Percentiles rank a stretch among this genome's conserved stretches.
Conservation (phyloP, 2,329 filamentous ascomycete genomes). For the Beauveria brongniartii region DNA sequence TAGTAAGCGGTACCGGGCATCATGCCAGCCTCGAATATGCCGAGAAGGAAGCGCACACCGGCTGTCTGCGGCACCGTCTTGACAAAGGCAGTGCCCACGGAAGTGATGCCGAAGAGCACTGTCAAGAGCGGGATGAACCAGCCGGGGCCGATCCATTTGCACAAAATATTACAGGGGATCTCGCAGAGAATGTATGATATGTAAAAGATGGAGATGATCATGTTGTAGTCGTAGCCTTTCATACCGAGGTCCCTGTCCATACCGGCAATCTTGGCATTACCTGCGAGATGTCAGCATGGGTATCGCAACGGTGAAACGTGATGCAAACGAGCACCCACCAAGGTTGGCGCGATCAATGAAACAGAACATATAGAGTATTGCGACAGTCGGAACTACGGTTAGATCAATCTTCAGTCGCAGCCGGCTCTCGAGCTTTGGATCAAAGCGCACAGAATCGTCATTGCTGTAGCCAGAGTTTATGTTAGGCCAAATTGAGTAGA, state of each 20-base stretch:
- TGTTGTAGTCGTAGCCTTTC: slow-evolving; percentile 59
- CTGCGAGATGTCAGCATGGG: slow-evolving; percentile 25
- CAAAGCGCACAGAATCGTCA: slow-evolving; percentile 43
- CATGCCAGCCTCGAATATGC: slow-evolving; percentile 66
- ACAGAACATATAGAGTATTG: slow-evolving; percentile 62
- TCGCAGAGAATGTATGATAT: slow-evolving; percentile 67
- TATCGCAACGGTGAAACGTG: too few species aligned
- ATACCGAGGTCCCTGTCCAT: slow-evolving; percentile 54
- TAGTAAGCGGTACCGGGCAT: slow-evolving; percentile 69
- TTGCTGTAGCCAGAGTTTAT: slow-evolving; percentile 32
- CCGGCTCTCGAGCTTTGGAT: slow-evolving; percentile 46
- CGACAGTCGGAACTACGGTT: slow-evolving; percentile 56
- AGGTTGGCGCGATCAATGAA: slow-evolving; percentile 71
- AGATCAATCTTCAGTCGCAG: slow-evolving; percentile 59
- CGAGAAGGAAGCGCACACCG: slow-evolving; percentile 59
- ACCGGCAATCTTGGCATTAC: slow-evolving; percentile 61
- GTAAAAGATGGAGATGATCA: slow-evolving; percentile 60
- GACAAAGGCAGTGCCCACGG: slow-evolving; percentile 59
- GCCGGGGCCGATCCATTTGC: slow-evolving; percentile 64
- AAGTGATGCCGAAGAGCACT: slow-evolving; percentile 54
- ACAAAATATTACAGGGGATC: slow-evolving; percentile 59
- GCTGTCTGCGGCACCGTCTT: slow-evolving; percentile 40
- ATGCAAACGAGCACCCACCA: slow-evolving; percentile 33
- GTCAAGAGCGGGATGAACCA: slow-evolving; percentile 60
- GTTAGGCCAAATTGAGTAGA: background rate